phyloP scores from a whole-genome alignment of 2,329 filamentous ascomycete species.

The Fusarium paranaense region DNA sequence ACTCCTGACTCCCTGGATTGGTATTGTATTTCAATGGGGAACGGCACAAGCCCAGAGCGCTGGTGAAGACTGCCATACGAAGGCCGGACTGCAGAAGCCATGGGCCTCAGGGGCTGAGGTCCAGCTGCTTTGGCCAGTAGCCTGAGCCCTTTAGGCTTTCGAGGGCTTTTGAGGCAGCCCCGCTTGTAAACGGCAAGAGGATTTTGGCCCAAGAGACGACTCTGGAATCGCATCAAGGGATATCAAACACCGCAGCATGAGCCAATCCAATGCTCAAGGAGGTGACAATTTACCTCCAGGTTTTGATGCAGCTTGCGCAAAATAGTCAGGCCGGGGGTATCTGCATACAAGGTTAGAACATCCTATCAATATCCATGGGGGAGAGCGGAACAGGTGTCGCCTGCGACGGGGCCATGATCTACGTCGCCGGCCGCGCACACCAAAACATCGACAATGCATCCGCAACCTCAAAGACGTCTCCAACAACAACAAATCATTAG shows the following conservation, averaged over 20 bases:
- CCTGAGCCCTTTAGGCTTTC: too few relatives aligned
- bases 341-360: conserved; percentile 6
- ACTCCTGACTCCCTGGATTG: neutral
- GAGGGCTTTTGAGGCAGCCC: neutral
- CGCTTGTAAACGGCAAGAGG: conserved; percentile 1
- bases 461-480: neutral
- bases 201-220: neutral
- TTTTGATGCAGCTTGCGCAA: conserved; percentile 7
- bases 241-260: conserved; percentile 1
- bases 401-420: conserved; percentile 1
- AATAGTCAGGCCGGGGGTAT: conserved; percentile 8
- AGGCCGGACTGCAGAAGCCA: too few relatives aligned
- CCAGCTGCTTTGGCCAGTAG: too few relatives aligned
- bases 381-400: conserved; percentile 4
- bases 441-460: conserved; percentile 6
- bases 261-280: conserved; percentile 6
- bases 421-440: neutral
- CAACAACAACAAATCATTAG: neutral
- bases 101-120: too few relatives aligned
- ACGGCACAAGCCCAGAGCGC: neutral
- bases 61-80: too few relatives aligned
- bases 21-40: neutral
- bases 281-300: conserved; percentile 7
- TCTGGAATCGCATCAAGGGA: conserved; percentile 2
- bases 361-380: neutral